These are phyloP conservation scores for Corchorus capsularis DNA, from an alignment of 345 rosid species.

Conservation along the genomic window DNA sequence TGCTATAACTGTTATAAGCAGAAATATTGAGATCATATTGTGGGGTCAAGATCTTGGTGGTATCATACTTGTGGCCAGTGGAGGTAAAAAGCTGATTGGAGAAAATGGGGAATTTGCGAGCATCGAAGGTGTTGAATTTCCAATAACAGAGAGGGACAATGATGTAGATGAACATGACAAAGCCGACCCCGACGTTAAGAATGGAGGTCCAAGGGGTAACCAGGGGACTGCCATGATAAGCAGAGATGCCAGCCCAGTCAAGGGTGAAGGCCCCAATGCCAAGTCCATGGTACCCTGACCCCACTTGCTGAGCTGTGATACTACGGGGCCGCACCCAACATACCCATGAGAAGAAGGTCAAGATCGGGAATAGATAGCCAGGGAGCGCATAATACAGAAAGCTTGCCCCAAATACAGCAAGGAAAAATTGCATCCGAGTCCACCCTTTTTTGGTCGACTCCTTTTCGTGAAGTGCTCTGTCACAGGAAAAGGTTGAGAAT, in stretches of 20 bases:
- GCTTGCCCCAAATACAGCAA: slow-evolving; percentile 61
- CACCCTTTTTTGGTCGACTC: slow-evolving; percentile 56
- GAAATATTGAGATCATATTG: slow-evolving; percentile 58
- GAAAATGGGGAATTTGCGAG: slow-evolving; percentile 86
- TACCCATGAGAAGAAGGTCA: slow-evolving; percentile 98
- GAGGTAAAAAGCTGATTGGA: slow-evolving; percentile 83
- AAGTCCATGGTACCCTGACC: slow-evolving; percentile 95
- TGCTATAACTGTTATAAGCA: slow-evolving; percentile 76
- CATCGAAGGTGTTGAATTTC: slow-evolving; percentile 86
- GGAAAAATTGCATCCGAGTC: slow-evolving; percentile 86
- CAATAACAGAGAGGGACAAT: slow-evolving; percentile 93
- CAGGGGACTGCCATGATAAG: slow-evolving; percentile 96
- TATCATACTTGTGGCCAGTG: slow-evolving; percentile 77
- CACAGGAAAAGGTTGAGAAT: slow-evolving; percentile 5
- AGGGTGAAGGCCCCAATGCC: slow-evolving; percentile 93
- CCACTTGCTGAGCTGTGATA: slow-evolving; percentile 95
- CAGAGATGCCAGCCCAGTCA: slow-evolving; percentile 99
- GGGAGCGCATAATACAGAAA: slow-evolving; percentile 81
- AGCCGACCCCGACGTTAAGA: slow-evolving; percentile 85
- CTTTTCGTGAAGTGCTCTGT: slow-evolving; percentile 95
- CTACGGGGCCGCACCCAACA: slow-evolving; percentile 90
- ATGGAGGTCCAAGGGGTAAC: slow-evolving; percentile 93
- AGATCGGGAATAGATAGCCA: slow-evolving; percentile 81
- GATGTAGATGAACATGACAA: slow-evolving; percentile 90
- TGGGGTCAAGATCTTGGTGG: slow-evolving; percentile 74